Base-by-base conservation (phyloP, 768 basidiomycete species). In the Phallus indusiatus region DNA sequence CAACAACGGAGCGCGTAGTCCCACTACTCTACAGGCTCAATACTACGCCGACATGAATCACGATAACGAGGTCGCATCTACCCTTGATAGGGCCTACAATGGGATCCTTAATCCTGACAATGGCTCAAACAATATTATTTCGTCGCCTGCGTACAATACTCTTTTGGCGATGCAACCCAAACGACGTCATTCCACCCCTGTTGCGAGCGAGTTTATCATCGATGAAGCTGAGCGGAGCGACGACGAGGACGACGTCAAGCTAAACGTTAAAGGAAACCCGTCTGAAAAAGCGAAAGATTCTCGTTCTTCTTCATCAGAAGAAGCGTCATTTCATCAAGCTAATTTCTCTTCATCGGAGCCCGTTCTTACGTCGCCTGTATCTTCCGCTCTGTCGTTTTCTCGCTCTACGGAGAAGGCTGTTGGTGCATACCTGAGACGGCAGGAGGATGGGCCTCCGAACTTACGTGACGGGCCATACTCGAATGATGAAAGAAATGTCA, bases 161-260 rank as follows among this genome's bases (percentile, higher is more conserved):
- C 28, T 28, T 7, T 3, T 28, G 28, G 7, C 28, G 28, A 28
- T 28, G 2, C 28, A 28, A 28, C 28, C 61, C 28, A 67, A 69
- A 53, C 74, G 84, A 53, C 71, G 84, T 59, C 79, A 82, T 64
- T 86, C 84, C 8, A 76, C 74, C 34, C 82, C 84, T 20, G 68
- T 81, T 55, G 76, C 72, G 21, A 42, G 42, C n/a, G 42, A 42
- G n/a, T 42, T 42, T n/a, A 4, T 42, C 3, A 4, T 42, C 12
- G n/a, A 42, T 42, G 42, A 14, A n/a, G 42, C 4, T 10, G 14
- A 12, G 12, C 14, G 12, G 12, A n/a, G 42, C n/a, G 42, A 42
- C n/a, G 42, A 14, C 42, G n/a, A 37, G 36, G 9, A 16, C 36
- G 36, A 10, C 12, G 9, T 2, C n/a, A 42, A n/a, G 42, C 28